Percentiles rank a stretch among this genome's conserved stretches.
Conservation (phyloP, 2,329 filamentous ascomycete genomes). For the Xylariaceae sp. region DNA sequence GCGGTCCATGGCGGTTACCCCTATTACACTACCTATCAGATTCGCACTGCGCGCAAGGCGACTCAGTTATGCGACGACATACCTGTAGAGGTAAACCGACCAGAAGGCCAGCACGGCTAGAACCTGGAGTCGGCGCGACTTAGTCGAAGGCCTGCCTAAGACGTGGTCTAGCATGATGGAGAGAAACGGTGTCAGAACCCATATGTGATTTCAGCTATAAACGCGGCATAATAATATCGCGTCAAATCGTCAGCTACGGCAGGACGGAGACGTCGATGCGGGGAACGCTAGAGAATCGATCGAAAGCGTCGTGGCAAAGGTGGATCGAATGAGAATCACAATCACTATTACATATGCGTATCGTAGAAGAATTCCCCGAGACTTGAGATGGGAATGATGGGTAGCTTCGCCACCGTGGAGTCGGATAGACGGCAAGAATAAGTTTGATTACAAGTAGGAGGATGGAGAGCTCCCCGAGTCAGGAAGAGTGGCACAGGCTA, state of each 20-base stretch:
- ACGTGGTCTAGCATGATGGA: constrained; percentile 73
- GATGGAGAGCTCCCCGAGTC: constrained; percentile 10
- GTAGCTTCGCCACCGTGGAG: not conserved
- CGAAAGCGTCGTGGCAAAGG: not conserved
- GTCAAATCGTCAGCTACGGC: not conserved
- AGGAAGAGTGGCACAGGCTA: constrained; percentile 6
- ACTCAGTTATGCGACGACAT: not conserved
- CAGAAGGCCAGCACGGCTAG: constrained; percentile 87
- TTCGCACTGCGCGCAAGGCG: constrained; percentile 1
- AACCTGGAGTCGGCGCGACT: constrained; percentile 89
- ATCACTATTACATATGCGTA: not conserved
- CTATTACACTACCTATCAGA: constrained; percentile 40
- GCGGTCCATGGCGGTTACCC: constrained; percentile 85
- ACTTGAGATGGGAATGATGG: not conserved
- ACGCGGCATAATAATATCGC: constrained; percentile 6
- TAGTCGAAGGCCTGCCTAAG: constrained; percentile 80
- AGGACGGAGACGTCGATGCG: not conserved
- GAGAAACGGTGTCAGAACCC: not conserved
- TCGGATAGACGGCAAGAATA: not conserved
- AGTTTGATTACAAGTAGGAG: not conserved
- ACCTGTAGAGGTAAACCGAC: constrained; percentile 78
- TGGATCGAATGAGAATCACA: not conserved
- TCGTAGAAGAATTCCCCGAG: not conserved
- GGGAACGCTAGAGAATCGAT: not conserved
- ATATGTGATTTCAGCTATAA: constrained; percentile 1